phyloP scores from a whole-genome alignment of 163 green algal genomes.

The Trebouxia gelatinosa region DNA sequence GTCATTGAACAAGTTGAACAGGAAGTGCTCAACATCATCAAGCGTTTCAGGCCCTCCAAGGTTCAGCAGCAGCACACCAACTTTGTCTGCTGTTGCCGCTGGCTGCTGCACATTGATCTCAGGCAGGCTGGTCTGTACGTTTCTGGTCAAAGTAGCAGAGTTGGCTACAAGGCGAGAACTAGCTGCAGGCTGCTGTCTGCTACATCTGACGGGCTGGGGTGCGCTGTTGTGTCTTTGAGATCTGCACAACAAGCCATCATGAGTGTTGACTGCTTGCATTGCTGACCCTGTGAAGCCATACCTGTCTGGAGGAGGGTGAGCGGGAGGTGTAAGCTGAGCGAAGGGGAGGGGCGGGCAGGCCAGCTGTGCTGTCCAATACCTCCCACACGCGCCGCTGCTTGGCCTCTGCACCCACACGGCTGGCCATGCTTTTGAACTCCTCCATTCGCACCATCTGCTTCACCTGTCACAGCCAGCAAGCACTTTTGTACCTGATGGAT shows the following conservation, averaged over 20 bases:
- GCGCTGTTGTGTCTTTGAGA: too few relatives aligned
- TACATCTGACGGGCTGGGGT: too few relatives aligned
- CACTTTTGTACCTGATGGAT: too few relatives aligned
- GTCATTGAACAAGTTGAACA: conserved; percentile 99
- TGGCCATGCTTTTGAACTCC: conserved; percentile 29
- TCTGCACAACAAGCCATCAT: too few relatives aligned
- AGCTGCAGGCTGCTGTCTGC: neutral
- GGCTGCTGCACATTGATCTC: neutral
- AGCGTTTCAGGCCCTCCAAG: conserved; percentile 94
- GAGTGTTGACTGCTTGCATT: too few relatives aligned
- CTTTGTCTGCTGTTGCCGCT: conserved; percentile 33
- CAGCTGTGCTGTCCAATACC: conserved; percentile 52
- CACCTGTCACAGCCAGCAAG: conserved; percentile 40
- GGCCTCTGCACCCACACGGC: conserved; percentile 34
- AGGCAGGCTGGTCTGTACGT: neutral
- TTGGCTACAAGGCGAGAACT: conserved; percentile 15
- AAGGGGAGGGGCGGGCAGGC: conserved; percentile 49
- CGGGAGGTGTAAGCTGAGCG: conserved; percentile 29
- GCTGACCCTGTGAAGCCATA: too few relatives aligned
- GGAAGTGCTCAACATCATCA: conserved; percentile 96
- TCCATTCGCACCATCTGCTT: conserved; percentile 42
- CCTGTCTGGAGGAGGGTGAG: conserved; percentile 22
- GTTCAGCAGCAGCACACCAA: conserved; percentile 98
- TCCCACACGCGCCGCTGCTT: conserved; percentile 59
- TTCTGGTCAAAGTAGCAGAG: conserved; percentile 13